Base-by-base conservation (phyloP, 1,284 basidiomycete species). In the Ceratobasidium sp. region DNA sequence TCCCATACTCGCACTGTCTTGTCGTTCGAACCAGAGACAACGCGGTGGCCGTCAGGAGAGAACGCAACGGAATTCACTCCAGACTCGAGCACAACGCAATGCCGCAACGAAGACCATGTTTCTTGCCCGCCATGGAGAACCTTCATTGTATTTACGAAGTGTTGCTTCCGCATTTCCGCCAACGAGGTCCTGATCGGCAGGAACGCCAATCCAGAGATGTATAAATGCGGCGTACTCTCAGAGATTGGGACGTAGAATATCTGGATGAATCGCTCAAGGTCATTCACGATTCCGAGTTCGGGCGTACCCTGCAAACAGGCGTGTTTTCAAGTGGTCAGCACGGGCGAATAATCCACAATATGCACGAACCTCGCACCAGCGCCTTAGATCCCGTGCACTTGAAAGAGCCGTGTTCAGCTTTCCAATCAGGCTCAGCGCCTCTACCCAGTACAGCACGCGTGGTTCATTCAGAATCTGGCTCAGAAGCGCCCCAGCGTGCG, bases 391-490 rank as follows among this genome's bases (percentile, higher is more conserved):
- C 14, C 16, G 50, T 10, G 67, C 38, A 30, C n/a, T 44, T 8
- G 20, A 12, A 0, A 78, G 46, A 20, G 48, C 65, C 6, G 41
- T 38, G 10, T 68, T 44, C 2, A 78, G 27, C 14, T 64, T 50
- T 14, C 54, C 62, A 0, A 66, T 48, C 20, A 78, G 35, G 38
- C 60, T 76, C 4, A 76, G 65, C 6, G 30, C 50, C 48, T 78
- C 78, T 10, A 78, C 33, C 78, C 78, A 78, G 10, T 55, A 68
- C 20, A 76, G 55, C 7, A 76, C 23, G 18, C 30, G 27, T 8
- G 41, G 52, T 1, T 33, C 54, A 27, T 35, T 20, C 20, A 71
- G 23, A 44, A 68, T 38, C n/a, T 33, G 18, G 48, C 41, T 23
- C 18, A 59, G 35, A 50, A 62, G 74, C 20, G 4, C 41, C 5